Base-by-base conservation (phyloP, 83 land plant genomes). In the Picea abies region DNA sequence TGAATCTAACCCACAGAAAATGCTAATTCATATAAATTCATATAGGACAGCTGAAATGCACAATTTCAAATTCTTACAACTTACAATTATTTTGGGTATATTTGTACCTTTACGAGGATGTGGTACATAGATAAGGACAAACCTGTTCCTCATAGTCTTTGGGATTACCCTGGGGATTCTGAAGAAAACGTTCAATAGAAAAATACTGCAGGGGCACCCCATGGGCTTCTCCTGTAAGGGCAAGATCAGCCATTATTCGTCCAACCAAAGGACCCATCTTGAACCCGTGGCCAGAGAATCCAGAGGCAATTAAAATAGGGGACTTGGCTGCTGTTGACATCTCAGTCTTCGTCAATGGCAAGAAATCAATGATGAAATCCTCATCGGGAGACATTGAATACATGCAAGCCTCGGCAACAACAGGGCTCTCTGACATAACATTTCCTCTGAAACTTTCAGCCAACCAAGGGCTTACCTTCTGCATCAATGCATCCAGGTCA, bases 201-300 rank as follows among this genome's bases (percentile, higher is more conserved):
- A 96, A 96, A 17, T 83, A 60, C 79, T 81, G 78, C 79, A 96
- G 23, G 17, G 90, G 93, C 80, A 90, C 90, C 14, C 90, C 91
- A 2, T 79, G 4, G 3, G 88, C 88, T 64, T 79, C 82, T 68
- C 95, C 95, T 64, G 32, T 81, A 5, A 86, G 58, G 77, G 86
- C 92, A 37, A 96, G 76, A 29, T 29, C 29, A 29, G 29, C 29
- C 29, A 29, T 29, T 29, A 29, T 29, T 29, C 29, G 29, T 29
- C 29, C 29, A 0, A 29, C 29, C 29, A 29, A 29, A 29, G 29
- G 29, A 29, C 29, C 29, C 29, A 29, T 29, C 29, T 29, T 29
- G 29, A 96, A 96, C 78, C 99, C 99, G 78, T 96, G 99, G 70
- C 99, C 99, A n/a, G 99, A 96, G 78, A 96, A 96, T 71, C 99